phyloP scores from a whole-genome alignment of 108 stramenopile genomes.

The Nitzschia sp. region DNA sequence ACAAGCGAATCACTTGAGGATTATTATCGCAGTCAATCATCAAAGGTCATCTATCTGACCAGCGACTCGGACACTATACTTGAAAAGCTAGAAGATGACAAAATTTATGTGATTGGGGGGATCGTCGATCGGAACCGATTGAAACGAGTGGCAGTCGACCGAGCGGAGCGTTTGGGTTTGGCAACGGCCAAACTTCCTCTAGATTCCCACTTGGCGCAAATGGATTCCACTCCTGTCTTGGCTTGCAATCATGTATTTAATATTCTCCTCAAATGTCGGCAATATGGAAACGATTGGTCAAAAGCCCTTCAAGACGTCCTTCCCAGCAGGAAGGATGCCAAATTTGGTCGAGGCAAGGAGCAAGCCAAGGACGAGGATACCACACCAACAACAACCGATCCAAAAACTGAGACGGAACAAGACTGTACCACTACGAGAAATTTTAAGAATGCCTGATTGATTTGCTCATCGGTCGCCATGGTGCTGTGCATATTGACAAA shows the following conservation, averaged over 20 bases:
- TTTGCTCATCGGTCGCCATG: too few relatives aligned
- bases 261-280: slow-evolving; percentile 65
- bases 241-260: slow-evolving; percentile 85
- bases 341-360: too few relatives aligned
- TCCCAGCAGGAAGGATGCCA: slow-evolving; percentile 64
- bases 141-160: slow-evolving; percentile 49
- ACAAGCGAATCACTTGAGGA: slow-evolving; percentile 18
- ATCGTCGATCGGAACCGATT: slow-evolving; percentile 85
- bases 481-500: too few relatives aligned
- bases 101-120: slow-evolving; percentile 81
- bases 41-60: slow-evolving; percentile 70
- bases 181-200: slow-evolving; percentile 56
- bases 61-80: slow-evolving; percentile 68
- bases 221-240: slow-evolving; percentile 37
- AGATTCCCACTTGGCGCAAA: slow-evolving; percentile 3
- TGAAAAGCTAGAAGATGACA: slow-evolving; percentile 45
- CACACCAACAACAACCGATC: too few relatives aligned
- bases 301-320: slow-evolving; percentile 62
- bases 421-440: too few relatives aligned
- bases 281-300: slow-evolving; percentile 64
- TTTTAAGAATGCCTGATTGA: too few relatives aligned
- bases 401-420: too few relatives aligned
- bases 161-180: slow-evolving; percentile 58
- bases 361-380: too few relatives aligned
- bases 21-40: slow-evolving; percentile 22